phyloP scores from a whole-genome alignment of 1,139 yeast genomes.

The Geotrichum australiense region DNA sequence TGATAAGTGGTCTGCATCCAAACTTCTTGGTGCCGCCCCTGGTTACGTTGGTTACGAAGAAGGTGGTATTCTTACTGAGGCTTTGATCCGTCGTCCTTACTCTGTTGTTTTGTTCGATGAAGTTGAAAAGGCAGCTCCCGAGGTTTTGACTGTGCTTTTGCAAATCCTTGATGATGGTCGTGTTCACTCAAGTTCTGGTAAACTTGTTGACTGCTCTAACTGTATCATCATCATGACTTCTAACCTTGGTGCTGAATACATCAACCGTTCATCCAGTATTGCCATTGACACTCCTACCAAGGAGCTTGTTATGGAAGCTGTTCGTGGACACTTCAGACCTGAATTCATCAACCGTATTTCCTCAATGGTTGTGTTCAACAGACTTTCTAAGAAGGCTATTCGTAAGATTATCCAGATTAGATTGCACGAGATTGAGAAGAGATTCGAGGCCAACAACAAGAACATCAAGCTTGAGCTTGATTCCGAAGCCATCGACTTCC shows the following conservation, averaged over 20 bases:
- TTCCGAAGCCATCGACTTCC: constrained; percentile 69
- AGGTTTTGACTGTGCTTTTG: constrained; percentile 81
- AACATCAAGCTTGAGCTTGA: constrained; percentile 61
- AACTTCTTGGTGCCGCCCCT: constrained; percentile 94
- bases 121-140: constrained; percentile 99
- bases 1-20: constrained; percentile 93
- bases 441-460: constrained; percentile 82
- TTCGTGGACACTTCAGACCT: constrained; percentile 90
- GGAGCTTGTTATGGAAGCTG: constrained; percentile 50
- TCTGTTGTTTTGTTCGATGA: constrained; percentile 93
- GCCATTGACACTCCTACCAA: constrained; percentile 29
- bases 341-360: constrained; percentile 95
- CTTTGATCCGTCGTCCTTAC: constrained; percentile 84
- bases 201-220: constrained; percentile 86
- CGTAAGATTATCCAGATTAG: constrained; percentile 86
- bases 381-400: constrained; percentile 85
- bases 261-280: constrained; percentile 62
- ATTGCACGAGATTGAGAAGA: constrained; percentile 70
- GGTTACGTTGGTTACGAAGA: constrained; percentile 98
- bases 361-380: constrained; percentile 85
- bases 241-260: constrained; percentile 89
- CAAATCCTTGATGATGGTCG: constrained; percentile 97
- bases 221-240: constrained; percentile 94
- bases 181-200: constrained; percentile 90
- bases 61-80: constrained; percentile 94